Base-by-base conservation (phyloP, 148 eudicot genomes). In the Spergularia marina region DNA sequence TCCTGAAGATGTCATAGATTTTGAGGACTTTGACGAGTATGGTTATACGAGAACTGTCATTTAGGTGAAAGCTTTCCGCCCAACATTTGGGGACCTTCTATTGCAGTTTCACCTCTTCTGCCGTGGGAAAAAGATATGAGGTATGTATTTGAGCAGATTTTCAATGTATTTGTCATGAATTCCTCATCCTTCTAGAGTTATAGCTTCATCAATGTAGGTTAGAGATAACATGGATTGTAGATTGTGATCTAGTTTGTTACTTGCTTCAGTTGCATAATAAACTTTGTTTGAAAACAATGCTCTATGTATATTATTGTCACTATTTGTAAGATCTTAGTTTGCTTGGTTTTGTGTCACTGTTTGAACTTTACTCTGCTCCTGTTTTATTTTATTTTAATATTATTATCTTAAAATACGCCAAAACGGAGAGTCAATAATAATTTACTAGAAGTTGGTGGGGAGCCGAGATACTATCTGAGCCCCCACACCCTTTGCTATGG, bases 11-110 rank as follows among this genome's bases (percentile, higher is more conserved):
- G 79, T 77, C 71, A 62, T 67, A 13, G 86, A 75, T 57, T 80
- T 47, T 56, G 86, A 85, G 52, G 80, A 75, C 66, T 76, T 75
- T 80, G 79, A 77, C 65, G 72, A 72, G 65, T 70, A 59, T 65
- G 20, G 52, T 49, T 18, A 30, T 25, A 63, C 39, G 25, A 40
- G 51, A 77, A 51, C 6, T 25, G 39, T 60, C 49, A 47, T 65
- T 68, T 60, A 44, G 70, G 70, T 49, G 51, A 39, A 6, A 49
- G 36, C 25, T n/a, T 13, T 10, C 52, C 69, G 49, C 55, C 63
- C 15, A 53, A 12, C 25, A n/a, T 58, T 51, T 18, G 55, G 7
- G 63, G 25, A 55, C 12, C 49, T 34, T 64, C 14, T 30, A 30
- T 64, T 34, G 72, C 58, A n/a, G 51, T 74, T 44, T 60, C 21